These are phyloP conservation scores for Hypoxylon crocopeplum DNA, from an alignment of 495 filamentous ascomycete species.

Conservation along the genomic window DNA sequence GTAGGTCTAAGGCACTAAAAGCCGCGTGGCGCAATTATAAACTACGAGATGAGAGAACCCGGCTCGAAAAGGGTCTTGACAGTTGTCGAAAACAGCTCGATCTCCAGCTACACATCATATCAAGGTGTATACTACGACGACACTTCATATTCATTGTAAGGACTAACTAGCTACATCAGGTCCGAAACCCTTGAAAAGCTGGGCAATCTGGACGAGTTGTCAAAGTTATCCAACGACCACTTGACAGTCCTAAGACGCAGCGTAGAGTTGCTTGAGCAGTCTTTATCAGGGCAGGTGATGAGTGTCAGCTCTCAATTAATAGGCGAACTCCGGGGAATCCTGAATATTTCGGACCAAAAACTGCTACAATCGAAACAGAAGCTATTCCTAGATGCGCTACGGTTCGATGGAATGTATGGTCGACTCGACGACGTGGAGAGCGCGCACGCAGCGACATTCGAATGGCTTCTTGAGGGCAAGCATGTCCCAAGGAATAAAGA, in stretches of 20 bases:
- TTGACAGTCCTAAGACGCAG: constrained; percentile 9
- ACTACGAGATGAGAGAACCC: constrained; percentile 15
- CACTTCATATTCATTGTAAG: not conserved
- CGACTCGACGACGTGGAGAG: constrained; percentile 11
- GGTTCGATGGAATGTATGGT: constrained; percentile 8
- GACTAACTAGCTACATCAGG: not conserved
- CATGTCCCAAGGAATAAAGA: not conserved
- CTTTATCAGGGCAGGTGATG: constrained; percentile 3
- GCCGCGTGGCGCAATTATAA: constrained; percentile 23
- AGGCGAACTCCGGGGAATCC: constrained; percentile 12
- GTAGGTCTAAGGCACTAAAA: constrained; percentile 13
- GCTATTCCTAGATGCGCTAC: constrained; percentile 9
- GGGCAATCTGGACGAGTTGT: not conserved
- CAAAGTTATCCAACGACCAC: constrained; percentile 1
- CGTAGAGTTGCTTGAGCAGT: constrained; percentile 9
- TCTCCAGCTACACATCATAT: constrained; percentile 15
- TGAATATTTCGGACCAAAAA: constrained; percentile 11
- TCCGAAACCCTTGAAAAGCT: not conserved
- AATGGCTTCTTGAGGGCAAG: constrained; percentile 2
- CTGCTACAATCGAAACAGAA: constrained; percentile 4
- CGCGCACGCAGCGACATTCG: constrained; percentile 8
- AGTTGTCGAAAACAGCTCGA: constrained; percentile 16
- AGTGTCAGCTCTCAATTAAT: not conserved
- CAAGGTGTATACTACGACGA: constrained; percentile 4
- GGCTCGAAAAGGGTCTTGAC: constrained; percentile 30